These are phyloP conservation scores for Gloeostereum incarnatum DNA, from an alignment of 768 basidiomycete species.

Conservation along the genomic window DNA sequence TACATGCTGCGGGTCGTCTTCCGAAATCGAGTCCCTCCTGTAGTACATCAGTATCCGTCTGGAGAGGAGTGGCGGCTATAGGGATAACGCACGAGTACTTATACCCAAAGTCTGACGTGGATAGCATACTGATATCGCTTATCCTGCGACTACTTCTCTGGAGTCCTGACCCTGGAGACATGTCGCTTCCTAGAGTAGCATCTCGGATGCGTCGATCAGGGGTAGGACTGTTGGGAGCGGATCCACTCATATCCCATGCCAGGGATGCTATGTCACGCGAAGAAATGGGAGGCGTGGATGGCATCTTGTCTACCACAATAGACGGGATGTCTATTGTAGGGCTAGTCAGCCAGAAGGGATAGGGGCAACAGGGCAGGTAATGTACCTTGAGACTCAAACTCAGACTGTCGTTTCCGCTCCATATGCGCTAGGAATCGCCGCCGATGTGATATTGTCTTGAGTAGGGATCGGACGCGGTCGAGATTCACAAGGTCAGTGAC, in stretches of 20 bases:
- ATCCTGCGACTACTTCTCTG: constrained; percentile 44
- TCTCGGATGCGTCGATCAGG: constrained; percentile 28
- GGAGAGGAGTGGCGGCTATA: constrained; percentile 5
- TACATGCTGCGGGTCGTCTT: constrained; percentile 37
- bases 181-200: constrained; percentile 27
- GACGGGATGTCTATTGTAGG: constrained; percentile 51
- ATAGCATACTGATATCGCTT: constrained; percentile 54
- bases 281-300: constrained; percentile 39
- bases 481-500: constrained; percentile 81
- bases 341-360: neutral
- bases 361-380: constrained; percentile 2
- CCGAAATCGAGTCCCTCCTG: constrained; percentile 30
- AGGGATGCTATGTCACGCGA: constrained; percentile 50
- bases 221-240: constrained; percentile 29
- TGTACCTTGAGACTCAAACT: constrained; percentile 32
- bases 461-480: constrained; percentile 72
- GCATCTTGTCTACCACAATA: constrained; percentile 56
- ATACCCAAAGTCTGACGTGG: constrained; percentile 38
- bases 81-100: constrained; percentile 35
- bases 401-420: constrained; percentile 27
- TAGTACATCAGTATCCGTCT: neutral
- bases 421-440: constrained; percentile 51
- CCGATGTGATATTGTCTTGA: constrained; percentile 69
- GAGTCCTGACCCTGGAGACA: constrained; percentile 30
- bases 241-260: constrained; percentile 18